phyloP scores from a whole-genome alignment of 176 grass and related monocot species.

The Guadua angustifolia region DNA sequence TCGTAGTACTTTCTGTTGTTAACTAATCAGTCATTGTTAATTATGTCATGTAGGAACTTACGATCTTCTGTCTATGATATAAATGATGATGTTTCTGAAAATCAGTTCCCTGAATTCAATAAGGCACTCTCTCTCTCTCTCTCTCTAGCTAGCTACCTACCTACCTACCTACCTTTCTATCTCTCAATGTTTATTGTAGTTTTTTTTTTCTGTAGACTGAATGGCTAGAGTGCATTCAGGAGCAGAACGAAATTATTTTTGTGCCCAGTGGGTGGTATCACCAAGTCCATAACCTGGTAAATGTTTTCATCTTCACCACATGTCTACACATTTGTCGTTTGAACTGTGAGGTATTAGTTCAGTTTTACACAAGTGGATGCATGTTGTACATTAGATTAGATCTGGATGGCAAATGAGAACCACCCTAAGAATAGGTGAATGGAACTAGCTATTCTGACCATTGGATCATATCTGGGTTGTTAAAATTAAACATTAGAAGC shows the following conservation, averaged over 20 bases:
- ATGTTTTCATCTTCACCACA: conserved; percentile 14
- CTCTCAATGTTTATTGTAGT: conserved; percentile 5
- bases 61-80: conserved; percentile 71
- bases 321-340: conserved; percentile 37
- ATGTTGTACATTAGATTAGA: conserved; percentile 6
- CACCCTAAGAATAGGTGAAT: background rate
- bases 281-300: conserved; percentile 96
- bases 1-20: conserved; percentile 13
- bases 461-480: conserved; percentile 24
- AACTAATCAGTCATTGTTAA: conserved; percentile 23
- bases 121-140: conserved; percentile 49
- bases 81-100: conserved; percentile 73
- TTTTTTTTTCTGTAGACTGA: conserved; percentile 60
- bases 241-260: conserved; percentile 93
- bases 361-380: conserved; percentile 3
- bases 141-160: background rate
- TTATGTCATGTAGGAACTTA: conserved; percentile 60
- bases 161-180: background rate
- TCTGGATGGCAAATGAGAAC: conserved; percentile 12
- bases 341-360: background rate
- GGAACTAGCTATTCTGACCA: background rate
- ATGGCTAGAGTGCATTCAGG: conserved; percentile 85
- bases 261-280: conserved; percentile 98
- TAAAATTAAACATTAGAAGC: conserved; percentile 10
- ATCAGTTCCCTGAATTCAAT: conserved; percentile 75